Base-by-base conservation (phyloP, 129 eudicot species). In the carrot (Daucus carota) region DNA sequence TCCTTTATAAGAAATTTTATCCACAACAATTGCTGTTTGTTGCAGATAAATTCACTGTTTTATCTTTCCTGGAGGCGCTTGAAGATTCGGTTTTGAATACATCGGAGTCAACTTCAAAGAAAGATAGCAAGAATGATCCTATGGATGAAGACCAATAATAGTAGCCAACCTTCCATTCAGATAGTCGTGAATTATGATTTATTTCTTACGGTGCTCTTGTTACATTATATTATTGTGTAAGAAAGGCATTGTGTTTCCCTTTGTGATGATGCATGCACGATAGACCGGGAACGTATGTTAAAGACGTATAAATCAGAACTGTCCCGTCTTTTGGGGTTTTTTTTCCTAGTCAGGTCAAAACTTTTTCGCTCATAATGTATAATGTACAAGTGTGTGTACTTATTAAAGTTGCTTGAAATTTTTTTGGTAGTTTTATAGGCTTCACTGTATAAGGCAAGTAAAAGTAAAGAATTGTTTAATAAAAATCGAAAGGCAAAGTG, bases 31-130 rank as follows among this genome's bases (percentile, higher is more conserved):
- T n/a, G 31, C 9, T 31, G 28, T 31, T 68, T 72, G 70, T 10
- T 77, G 80, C 99, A 95, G 99, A 88, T 76, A 95, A 86, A 73
- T 92, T 95, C 76, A 95, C 96, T 0, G 99, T 95, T 41, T 85
- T 90, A 66, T 95, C 99, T 28, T 95, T 95, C 83, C 93, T 95
- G 7, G 99, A 95, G 88, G 99, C 99, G 18, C 97, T 95, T 48
- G 99, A 95, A 86, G 99, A 95, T 75, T 95, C 99, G 42, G 92
- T 91, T 76, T 59, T 82, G 28, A 80, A 73, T 47, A 59, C 78
- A 72, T 43, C 87, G 16, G 89, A 62, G 45, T 24, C 88, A 7
- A 82, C 75, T 16, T 92, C 87, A 1, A 41, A 50, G 48, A 1
- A 4, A 24, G 74, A 70, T 70, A 50, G 38, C 32, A 81, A 75